phyloP scores from a whole-genome alignment of 75 land plant genomes.

The Pinus albicaulis region DNA sequence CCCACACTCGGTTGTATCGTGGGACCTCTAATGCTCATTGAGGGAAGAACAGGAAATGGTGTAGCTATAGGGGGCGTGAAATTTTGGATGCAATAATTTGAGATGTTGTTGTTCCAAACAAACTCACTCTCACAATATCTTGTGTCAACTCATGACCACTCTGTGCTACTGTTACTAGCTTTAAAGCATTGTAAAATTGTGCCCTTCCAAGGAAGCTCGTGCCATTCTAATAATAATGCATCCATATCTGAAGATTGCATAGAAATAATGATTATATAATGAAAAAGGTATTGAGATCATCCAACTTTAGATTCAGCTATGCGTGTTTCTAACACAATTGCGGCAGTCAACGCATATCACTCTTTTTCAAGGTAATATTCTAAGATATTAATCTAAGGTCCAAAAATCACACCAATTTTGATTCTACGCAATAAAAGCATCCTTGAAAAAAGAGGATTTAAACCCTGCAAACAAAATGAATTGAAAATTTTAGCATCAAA shows the following conservation, averaged over 20 bases:
- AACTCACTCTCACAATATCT: conserved; percentile 75
- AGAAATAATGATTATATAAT: not conserved
- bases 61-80: conserved; percentile 17
- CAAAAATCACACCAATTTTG: not conserved
- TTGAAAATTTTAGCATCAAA: not conserved
- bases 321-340: not conserved
- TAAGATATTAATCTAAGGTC: not conserved
- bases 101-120: conserved; percentile 80
- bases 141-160: too few relatives aligned
- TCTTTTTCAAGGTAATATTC: not conserved
- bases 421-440: too few relatives aligned
- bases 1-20: conserved; percentile 21
- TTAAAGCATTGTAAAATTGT: too few relatives aligned
- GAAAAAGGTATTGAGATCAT: too few relatives aligned
- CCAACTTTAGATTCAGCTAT: not conserved
- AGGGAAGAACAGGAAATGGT: conserved; percentile 12
- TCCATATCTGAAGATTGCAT: conserved; percentile 69
- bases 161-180: too few relatives aligned
- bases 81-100: conserved; percentile 81
- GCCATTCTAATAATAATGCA: conserved; percentile 62
- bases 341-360: not conserved
- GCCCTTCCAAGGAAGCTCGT: too few relatives aligned
- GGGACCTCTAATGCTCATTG: not conserved
- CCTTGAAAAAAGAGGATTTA: not conserved
- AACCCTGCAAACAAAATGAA: not conserved